A percentile compares a stretch with the other conserved stretches of the same genome.
Conservation (phyloP, 2,329 filamentous ascomycete genomes). For the Thyridium curvatum region DNA sequence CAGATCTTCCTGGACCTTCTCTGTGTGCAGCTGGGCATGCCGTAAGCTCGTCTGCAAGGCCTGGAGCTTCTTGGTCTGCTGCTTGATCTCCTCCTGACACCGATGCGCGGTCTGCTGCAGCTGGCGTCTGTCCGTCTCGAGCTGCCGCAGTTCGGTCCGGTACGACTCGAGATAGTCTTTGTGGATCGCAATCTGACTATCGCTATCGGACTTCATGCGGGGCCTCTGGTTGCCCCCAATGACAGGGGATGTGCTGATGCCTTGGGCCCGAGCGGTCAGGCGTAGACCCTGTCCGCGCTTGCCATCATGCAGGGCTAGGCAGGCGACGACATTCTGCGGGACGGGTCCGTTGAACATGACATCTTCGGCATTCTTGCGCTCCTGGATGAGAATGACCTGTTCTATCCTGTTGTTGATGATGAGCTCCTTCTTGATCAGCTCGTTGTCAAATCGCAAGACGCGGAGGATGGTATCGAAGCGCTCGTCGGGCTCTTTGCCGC, state of each 20-base stretch:
- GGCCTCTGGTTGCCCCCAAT: constrained; percentile 41
- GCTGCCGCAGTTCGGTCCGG: constrained; percentile 43
- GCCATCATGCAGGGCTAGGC: constrained; percentile 61
- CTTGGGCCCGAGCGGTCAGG: constrained; percentile 38
- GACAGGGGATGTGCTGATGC: constrained; percentile 26
- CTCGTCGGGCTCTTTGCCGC: constrained; percentile 65
- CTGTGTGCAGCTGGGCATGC: constrained; percentile 52
- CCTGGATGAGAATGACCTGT: constrained; percentile 71
- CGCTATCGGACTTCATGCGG: constrained; percentile 76
- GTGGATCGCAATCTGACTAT: constrained; percentile 53
- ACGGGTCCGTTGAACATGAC: constrained; percentile 59
- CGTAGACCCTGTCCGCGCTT: constrained; percentile 54
- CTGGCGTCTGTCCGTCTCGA: constrained; percentile 41
- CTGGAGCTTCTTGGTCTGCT: constrained; percentile 35
- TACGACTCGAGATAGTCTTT: constrained; percentile 46
- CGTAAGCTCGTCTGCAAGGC: constrained; percentile 49
- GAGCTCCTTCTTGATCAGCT: constrained; percentile 70
- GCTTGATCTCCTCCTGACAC: constrained; percentile 39
- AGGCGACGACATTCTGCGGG: constrained; percentile 67
- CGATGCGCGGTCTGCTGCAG: constrained; percentile 41
- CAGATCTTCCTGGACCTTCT: constrained; percentile 49
- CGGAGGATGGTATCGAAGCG: constrained; percentile 73
- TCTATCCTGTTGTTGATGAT: constrained; percentile 82
- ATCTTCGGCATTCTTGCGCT: constrained; percentile 58
- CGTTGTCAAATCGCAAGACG: constrained; percentile 75